These are phyloP conservation scores for Phytophthora fragariae DNA, from an alignment of 352 stramenopile genomes.

Conservation along the genomic window DNA sequence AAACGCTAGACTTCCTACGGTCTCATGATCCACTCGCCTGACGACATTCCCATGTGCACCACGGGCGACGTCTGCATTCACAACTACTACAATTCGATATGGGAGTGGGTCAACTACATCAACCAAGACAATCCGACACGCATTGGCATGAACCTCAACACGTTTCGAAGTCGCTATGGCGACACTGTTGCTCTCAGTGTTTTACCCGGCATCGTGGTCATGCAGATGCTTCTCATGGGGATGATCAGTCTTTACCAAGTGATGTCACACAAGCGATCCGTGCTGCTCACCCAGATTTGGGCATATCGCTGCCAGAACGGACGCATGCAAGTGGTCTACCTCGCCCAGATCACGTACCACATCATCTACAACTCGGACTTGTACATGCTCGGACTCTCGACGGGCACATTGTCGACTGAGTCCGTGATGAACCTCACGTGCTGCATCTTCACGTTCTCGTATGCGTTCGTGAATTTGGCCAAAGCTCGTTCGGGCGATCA, in stretches of 20 bases:
- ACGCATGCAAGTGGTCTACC: constrained; percentile 39
- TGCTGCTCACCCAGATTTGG: constrained; percentile 44
- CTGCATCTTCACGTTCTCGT: constrained; percentile 40
- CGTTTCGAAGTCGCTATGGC: constrained; percentile 27
- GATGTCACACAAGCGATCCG: constrained; percentile 38
- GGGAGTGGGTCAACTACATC: constrained; percentile 34
- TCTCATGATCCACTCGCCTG: constrained; percentile 35
- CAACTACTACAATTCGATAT: constrained; percentile 42
- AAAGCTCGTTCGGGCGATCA: constrained; percentile 36
- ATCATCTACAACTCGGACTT: constrained; percentile 37
- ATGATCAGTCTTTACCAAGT: constrained; percentile 41
- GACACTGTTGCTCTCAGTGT: constrained; percentile 28
- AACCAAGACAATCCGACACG: constrained; percentile 11
- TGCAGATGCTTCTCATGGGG: constrained; percentile 39
- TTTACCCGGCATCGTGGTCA: constrained; percentile 33
- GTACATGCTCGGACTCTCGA: constrained; percentile 38
- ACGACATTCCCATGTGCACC: constrained; percentile 39
- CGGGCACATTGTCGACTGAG: constrained; percentile 35
- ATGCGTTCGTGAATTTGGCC: constrained; percentile 33
- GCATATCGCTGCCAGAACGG: constrained; percentile 44
- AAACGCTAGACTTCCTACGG: constrained; percentile 35
- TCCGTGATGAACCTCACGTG: constrained; percentile 42
- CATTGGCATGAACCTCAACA: constrained; percentile 34
- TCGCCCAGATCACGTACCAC: constrained; percentile 42
- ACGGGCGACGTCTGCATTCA: constrained; percentile 36